Base-by-base conservation (phyloP, 495 filamentous ascomycete genomes). In the Copromyces sp. region DNA sequence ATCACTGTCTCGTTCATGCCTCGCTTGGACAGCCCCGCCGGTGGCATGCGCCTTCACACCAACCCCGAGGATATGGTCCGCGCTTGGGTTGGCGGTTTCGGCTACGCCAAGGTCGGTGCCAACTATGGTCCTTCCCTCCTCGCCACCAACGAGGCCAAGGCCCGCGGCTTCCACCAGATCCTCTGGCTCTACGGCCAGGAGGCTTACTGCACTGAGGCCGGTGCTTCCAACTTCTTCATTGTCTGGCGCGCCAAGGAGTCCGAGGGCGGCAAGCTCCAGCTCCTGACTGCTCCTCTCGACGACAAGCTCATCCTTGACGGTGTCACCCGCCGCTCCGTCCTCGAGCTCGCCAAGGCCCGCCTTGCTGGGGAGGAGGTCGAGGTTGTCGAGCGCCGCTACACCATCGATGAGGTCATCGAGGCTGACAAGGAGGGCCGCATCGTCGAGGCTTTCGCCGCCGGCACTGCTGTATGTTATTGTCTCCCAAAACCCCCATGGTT, bases 41-140 rank as follows among this genome's bases (percentile, higher is more conserved):
- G 83, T 68, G 92, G 91, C 37, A 84, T 97, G 83, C 90, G 87
- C 76, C 89, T 98, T 37, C 89, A 95, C 74, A 94, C 93, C 3
- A 91, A 88, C 59, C 82, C 84, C 45, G 89, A 93, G 68, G 90
- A 95, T 78, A 91, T 88, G 81, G 88, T 95, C 71, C 90, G 94
- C 65, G 94, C 94, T 17, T 97, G 94, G 94, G 94, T 94, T 38
- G 94, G 94, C 45, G 94, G 94, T 38, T 95, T 95, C 78, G 94
- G 94, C 0, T 93, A 90, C 75, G 93, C 93, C 68, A 97, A 97
- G 82, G 89, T 97, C 12, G 93, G 93, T 68, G 94, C 94, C 37
- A 97, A 97, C 84, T 97, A 97, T 79, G 94, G 93, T 0, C 94
- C 94, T 8, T 89, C 86, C 35, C 83, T 97, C 47, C 85, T 91